Evolutionary conservation across 352 stramenopile species (phyloP), one percentile per base, ranked within the genome.

Genomic region (Globisporangium cederbergense): DNA sequence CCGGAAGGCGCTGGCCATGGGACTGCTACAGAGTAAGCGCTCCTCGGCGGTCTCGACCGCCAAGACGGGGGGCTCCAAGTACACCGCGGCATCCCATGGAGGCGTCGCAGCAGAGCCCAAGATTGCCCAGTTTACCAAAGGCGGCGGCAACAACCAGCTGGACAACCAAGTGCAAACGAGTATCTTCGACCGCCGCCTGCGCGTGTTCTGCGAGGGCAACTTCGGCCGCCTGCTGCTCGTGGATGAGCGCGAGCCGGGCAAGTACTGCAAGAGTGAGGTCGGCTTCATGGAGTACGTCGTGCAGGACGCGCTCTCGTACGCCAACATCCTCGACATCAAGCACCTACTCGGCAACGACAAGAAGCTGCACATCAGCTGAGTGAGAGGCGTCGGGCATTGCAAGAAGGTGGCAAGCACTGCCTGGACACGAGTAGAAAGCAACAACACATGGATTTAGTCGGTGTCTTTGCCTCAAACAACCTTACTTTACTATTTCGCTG

Each of bases 291-390:
- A 36, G 49, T 34, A 36, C 9, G 49, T 36, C 11, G 22, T 36
- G 49, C 22, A 36, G 22, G 49, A 54, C 20, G 71, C 68, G 32
- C 66, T 78, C n/a, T 42, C 36, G 36, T 42, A 58, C 73, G 7
- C 58, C 40, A 47, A 64, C 76, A 70, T 80, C 20, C 42, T 77
- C 4, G 73, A 79, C 52, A 73, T 79, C 58, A 77, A 79, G 50
- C 64, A 58, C n/a, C 32, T 80, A 13, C 28, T 81, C 14, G 64
- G 67, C 16, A 67, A 73, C 46, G 65, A 72, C 13, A 74, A 75
- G 59, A 75, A 70, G 22, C 64, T 77, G 4, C 56, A 38, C 22
- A 67, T 77, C 22, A 61, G 3, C n/a, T 63, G 51, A 58, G 32
- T 6, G 63, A 18, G 25, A 28, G 25, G 25, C 25, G 25, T 28